Percentiles rank a stretch among this genome's conserved stretches.
Evolutionary conservation across 108 stramenopile species (phyloP).

Genomic region (Licmophora abbreviata): DNA sequence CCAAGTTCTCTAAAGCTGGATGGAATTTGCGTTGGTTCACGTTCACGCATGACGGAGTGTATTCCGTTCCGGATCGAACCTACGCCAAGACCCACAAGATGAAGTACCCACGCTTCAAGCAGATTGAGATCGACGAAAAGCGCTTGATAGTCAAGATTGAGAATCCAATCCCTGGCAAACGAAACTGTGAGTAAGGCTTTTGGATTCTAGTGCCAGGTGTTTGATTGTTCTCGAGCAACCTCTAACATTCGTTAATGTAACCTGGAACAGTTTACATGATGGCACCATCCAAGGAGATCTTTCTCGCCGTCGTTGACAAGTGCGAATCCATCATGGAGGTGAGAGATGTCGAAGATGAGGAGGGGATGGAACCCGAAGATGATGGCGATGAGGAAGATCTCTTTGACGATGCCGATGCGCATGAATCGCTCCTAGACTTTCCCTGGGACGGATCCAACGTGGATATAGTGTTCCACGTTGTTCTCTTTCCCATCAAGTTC

Average conservation of each 20-base stretch:
- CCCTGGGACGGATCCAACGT: constrained; percentile 24
- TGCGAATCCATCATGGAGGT: constrained; percentile 23
- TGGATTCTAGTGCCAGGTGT: neutral
- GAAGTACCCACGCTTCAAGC: constrained; percentile 43
- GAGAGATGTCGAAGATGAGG: constrained; percentile 3
- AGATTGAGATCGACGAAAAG: constrained; percentile 46
- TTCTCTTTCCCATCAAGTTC: constrained; percentile 49
- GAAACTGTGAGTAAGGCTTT: constrained; percentile 14
- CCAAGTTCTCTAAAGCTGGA: constrained; percentile 37
- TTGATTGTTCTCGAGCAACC: neutral
- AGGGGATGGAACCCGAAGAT: neutral
- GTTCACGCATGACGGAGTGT: constrained; percentile 35
- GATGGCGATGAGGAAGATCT: constrained; percentile 12
- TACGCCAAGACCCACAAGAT: constrained; percentile 31
- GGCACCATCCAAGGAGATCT: constrained; percentile 48
- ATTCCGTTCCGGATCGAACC: constrained; percentile 43
- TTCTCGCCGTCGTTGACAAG: constrained; percentile 36
- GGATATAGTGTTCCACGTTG: constrained; percentile 26
- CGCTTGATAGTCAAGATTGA: constrained; percentile 48
- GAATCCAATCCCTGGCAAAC: constrained; percentile 27
- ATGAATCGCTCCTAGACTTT: constrained; percentile 39
- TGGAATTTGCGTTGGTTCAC: constrained; percentile 70
- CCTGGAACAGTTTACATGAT: constrained; percentile 30
- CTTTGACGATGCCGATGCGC: constrained; percentile 30
- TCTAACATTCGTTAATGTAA: constrained; percentile 1